Evolutionary conservation across 306 rosid species (phyloP).

Genomic region (Cyclanthera cordifolia): DNA sequence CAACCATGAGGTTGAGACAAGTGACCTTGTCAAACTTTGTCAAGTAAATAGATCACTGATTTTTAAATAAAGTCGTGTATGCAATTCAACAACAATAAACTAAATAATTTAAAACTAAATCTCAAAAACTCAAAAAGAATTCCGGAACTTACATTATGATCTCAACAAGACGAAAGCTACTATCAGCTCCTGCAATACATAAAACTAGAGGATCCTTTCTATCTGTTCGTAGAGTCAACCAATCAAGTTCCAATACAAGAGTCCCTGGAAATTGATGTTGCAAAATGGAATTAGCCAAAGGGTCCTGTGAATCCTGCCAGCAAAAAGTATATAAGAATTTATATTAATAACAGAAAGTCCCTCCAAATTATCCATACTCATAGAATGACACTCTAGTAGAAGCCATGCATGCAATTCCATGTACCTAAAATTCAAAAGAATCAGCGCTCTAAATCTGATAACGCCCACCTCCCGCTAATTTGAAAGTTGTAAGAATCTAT

Average conservation of each 20-base stretch:
- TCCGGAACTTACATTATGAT: constrained; percentile 43
- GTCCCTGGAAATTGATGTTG: constrained; percentile 91
- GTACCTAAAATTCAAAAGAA: neutral
- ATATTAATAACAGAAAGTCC: neutral
- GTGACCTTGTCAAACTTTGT: neutral
- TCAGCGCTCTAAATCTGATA: neutral
- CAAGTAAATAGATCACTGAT: neutral
- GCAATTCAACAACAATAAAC: neutral
- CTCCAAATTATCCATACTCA: neutral
- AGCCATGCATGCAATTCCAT: neutral
- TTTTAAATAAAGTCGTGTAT: neutral
- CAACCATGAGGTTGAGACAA: neutral
- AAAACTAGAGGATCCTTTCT: constrained; percentile 74
- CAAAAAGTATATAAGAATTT: neutral
- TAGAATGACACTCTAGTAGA: neutral
- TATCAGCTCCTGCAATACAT: constrained; percentile 97
- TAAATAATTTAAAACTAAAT: neutral
- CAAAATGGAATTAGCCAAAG: constrained; percentile 82
- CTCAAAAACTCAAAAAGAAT: constrained; percentile 10
- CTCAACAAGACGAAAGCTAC: constrained; percentile 92
- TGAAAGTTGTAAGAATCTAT: too few species aligned
- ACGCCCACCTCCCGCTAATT: too few species aligned
- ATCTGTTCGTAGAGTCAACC: constrained; percentile 85
- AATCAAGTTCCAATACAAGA: constrained; percentile 90
- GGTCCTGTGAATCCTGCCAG: constrained; percentile 82